Evolutionary conservation across 768 basidiomycete species (phyloP).

Genomic region (Leccinum sublutescens): DNA sequence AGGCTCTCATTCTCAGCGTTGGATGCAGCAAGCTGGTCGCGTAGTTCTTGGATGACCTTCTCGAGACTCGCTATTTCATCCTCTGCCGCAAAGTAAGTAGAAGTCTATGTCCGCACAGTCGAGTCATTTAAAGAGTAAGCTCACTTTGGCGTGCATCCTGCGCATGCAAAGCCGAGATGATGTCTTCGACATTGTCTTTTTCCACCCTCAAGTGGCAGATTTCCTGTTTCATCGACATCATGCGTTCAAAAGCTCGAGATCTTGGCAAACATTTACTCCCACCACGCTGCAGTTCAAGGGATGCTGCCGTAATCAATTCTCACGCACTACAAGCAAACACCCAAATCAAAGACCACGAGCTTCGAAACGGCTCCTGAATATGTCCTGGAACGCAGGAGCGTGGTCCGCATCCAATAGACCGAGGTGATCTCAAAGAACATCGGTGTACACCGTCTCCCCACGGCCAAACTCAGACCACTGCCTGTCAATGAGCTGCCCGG

Average conservation of each 20-base stretch:
- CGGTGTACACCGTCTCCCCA: conserved; percentile 10
- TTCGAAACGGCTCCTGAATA: conserved; percentile 20
- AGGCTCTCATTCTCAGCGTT: background rate
- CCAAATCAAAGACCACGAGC: conserved; percentile 9
- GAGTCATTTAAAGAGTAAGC: background rate
- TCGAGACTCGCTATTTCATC: background rate
- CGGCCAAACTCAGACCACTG: conserved; percentile 19
- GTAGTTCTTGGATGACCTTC: background rate
- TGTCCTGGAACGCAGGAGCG: conserved; percentile 23
- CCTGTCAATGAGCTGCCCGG: conserved; percentile 12
- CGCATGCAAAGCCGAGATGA: background rate
- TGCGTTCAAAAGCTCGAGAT: background rate
- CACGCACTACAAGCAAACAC: background rate
- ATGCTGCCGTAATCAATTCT: background rate
- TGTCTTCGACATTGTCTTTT: background rate
- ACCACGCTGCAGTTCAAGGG: too few relatives aligned
- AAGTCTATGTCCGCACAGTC: background rate
- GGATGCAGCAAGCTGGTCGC: background rate
- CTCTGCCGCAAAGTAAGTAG: background rate
- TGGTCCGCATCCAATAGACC: conserved; percentile 27
- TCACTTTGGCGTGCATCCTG: background rate
- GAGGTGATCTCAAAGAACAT: conserved; percentile 22
- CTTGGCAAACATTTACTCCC: too few relatives aligned
- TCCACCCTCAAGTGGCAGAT: background rate
- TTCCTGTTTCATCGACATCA: background rate